Conservation (phyloP, 2,329 filamentous ascomycete genomes). For the Penicillium psychrosexuale region DNA sequence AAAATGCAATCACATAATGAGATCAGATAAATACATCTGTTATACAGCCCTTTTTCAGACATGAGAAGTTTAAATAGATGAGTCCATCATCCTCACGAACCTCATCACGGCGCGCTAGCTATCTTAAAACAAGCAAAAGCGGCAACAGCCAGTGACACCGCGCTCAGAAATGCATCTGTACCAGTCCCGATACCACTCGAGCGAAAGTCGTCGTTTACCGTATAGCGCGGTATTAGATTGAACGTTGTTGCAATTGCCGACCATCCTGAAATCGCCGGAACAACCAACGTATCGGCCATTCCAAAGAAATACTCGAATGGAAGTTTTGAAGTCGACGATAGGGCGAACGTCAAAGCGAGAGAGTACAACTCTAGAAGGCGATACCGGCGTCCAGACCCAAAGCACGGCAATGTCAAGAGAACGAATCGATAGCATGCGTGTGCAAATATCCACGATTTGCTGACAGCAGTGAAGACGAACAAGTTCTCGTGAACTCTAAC, state of each 20-base stretch:
- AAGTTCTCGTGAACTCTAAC: constrained; percentile 17
- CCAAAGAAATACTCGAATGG: not conserved
- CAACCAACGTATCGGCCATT: not conserved
- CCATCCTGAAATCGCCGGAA: not conserved
- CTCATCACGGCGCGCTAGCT: not conserved
- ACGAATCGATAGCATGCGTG: constrained; percentile 25
- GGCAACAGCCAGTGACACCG: not conserved
- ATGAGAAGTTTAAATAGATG: not conserved
- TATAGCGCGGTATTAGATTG: not conserved
- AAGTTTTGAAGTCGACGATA: not conserved
- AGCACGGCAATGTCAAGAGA: constrained; percentile 25
- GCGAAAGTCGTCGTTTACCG: not conserved
- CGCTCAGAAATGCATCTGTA: not conserved
- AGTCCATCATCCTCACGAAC: not conserved
- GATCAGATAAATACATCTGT: no score
- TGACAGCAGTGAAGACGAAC: constrained; percentile 25
- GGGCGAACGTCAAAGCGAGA: constrained; percentile 1
- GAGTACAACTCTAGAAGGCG: constrained; percentile 23
- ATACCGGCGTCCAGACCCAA: constrained; percentile 24
- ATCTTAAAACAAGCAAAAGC: not conserved
- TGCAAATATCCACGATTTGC: constrained; percentile 27
- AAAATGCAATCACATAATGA: no score
- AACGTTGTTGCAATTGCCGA: not conserved
- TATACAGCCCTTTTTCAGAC: no score
- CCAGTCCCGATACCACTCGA: not conserved